These are phyloP conservation scores for Diaporthe citriasiana DNA, from an alignment of 2,329 filamentous ascomycete genomes.

Conservation along the genomic window DNA sequence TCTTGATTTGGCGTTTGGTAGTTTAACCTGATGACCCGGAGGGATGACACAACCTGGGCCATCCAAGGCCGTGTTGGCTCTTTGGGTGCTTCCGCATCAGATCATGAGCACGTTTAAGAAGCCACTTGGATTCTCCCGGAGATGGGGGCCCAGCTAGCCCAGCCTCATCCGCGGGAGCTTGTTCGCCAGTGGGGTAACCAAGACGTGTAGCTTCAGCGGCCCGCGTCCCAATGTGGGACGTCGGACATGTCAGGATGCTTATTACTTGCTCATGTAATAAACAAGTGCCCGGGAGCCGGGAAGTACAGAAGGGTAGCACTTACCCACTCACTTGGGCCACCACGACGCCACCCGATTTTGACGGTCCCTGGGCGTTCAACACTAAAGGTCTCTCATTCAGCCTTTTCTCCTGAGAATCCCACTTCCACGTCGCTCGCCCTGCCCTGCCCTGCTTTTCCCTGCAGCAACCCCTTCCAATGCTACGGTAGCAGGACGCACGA, in stretches of 20 bases:
- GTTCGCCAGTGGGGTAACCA: slow-evolving; percentile 13
- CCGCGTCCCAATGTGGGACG: slow-evolving; percentile 25
- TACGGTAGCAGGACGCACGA: slow-evolving; percentile 12
- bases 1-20: not conserved
- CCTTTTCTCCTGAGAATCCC: not conserved
- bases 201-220: slow-evolving; percentile 5
- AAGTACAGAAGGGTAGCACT: slow-evolving; percentile 28
- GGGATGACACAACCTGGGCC: not conserved
- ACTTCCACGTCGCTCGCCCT: not conserved
- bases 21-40: not conserved
- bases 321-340: slow-evolving; percentile 24
- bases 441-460: not conserved
- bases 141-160: slow-evolving; percentile 14
- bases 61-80: slow-evolving; percentile 7
- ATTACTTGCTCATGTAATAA: slow-evolving; percentile 35
- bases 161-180: slow-evolving; percentile 9
- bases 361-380: slow-evolving; percentile 1
- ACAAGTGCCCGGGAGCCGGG: slow-evolving; percentile 13
- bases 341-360: slow-evolving; percentile 1
- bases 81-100: slow-evolving; percentile 10
- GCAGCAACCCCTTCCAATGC: slow-evolving; percentile 6
- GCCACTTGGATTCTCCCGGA: slow-evolving; percentile 26
- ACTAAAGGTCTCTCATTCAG: not conserved
- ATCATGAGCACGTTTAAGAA: slow-evolving; percentile 32
- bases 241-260: slow-evolving; percentile 1